Conservation (phyloP, 23 red algal species). For the Pyropia haitanensis region DNA sequence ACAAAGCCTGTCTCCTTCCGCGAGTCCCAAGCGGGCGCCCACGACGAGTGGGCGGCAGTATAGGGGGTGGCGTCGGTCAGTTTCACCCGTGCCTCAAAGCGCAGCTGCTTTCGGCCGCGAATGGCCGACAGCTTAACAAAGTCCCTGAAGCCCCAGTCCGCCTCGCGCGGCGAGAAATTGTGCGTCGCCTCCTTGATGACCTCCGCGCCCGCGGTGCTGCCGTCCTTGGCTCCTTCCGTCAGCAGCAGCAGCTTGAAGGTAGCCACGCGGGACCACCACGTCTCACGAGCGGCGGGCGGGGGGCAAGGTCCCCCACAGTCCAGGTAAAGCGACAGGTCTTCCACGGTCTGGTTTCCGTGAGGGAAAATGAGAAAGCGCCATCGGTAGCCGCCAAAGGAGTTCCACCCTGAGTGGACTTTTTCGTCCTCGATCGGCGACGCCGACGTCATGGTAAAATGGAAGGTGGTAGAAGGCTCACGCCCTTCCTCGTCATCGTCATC, state of each 20-base stretch:
- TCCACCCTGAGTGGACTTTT: slow-evolving; percentile 66
- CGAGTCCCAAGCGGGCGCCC: slow-evolving; percentile 37
- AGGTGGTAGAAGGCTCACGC: too few relatives aligned
- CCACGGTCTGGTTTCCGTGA: slow-evolving; percentile 47
- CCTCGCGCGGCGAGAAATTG: slow-evolving; percentile 65
- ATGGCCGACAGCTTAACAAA: slow-evolving; percentile 50
- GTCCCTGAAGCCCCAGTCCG: slow-evolving; percentile 96
- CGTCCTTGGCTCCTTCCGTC: background rate
- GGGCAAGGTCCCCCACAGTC: slow-evolving; percentile 76
- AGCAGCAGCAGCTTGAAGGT: slow-evolving; percentile 42
- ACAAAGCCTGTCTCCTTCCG: slow-evolving; percentile 89
- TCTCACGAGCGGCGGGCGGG: slow-evolving; percentile 5
- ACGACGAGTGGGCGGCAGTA: slow-evolving; percentile 19
- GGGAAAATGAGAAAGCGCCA: slow-evolving; percentile 98
- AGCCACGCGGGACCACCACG: slow-evolving; percentile 34
- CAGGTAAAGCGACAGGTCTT: slow-evolving; percentile 69
- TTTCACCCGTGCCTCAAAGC: slow-evolving; percentile 34
- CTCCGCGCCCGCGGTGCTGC: background rate
- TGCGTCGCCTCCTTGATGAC: slow-evolving; percentile 61
- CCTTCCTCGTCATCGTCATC: too few relatives aligned
- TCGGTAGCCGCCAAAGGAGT: slow-evolving; percentile 55
- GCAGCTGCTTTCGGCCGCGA: slow-evolving; percentile 21
- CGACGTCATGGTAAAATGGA: too few relatives aligned
- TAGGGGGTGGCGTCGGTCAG: slow-evolving; percentile 35
- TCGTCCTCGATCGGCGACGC: slow-evolving; percentile 11